These are phyloP conservation scores for Pseudozyma tsukubaensis DNA, from an alignment of 1,284 basidiomycete species.

Conservation along the genomic window DNA sequence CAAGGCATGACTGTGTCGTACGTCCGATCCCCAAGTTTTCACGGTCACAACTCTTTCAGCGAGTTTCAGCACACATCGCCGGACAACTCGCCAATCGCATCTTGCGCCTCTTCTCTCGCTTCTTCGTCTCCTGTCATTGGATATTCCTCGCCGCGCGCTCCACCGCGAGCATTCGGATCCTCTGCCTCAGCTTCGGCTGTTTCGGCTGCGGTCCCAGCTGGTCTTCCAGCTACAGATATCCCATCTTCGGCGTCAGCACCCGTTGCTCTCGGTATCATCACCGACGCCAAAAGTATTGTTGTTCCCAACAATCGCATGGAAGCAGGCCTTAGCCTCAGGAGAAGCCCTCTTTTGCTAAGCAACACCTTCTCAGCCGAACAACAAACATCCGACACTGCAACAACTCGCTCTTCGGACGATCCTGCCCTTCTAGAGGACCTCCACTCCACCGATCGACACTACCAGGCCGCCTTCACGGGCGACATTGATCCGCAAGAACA, in stretches of 20 bases:
- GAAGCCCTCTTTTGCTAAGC: conserved; percentile 25
- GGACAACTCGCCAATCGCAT: conserved; percentile 23
- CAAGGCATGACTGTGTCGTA: conserved; percentile 48
- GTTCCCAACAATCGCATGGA: conserved; percentile 50
- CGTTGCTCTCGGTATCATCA: conserved; percentile 3
- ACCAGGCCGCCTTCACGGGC: conserved; percentile 25
- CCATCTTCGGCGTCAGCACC: conserved; percentile 15
- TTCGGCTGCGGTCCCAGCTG: conserved; percentile 10
- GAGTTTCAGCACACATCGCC: conserved; percentile 21
- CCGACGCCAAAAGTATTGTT: conserved; percentile 20
- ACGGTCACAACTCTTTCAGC: conserved; percentile 16
- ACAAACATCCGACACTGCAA: conserved; percentile 4
- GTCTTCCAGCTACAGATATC: neutral
- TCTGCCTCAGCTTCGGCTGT: conserved; percentile 30
- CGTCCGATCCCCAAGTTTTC: conserved; percentile 45
- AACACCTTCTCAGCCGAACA: conserved; percentile 15
- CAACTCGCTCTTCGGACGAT: conserved; percentile 2
- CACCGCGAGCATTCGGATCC: conserved; percentile 24
- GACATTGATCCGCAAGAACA: conserved; percentile 28
- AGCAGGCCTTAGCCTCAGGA: conserved; percentile 42
- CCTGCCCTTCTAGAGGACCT: conserved; percentile 2
- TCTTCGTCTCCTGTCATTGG: conserved; percentile 20
- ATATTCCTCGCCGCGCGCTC: conserved; percentile 16
- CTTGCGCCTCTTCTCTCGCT: conserved; percentile 10
- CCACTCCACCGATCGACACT: conserved; percentile 10